These are phyloP conservation scores for Phytophthora chlamydospora DNA, from an alignment of 352 stramenopile species.

Conservation along the genomic window DNA sequence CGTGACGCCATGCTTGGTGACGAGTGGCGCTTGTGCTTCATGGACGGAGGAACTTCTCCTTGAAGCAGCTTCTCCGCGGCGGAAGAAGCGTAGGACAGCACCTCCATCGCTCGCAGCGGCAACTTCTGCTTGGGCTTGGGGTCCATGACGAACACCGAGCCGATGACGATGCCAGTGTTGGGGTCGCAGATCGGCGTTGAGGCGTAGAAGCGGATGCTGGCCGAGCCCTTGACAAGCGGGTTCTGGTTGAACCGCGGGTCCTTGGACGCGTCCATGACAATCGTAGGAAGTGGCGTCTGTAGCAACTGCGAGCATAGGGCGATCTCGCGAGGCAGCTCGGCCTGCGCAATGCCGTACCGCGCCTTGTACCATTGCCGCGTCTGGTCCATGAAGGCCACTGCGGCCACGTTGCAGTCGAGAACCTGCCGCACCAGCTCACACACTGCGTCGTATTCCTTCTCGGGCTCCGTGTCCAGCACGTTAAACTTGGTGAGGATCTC, in stretches of 20 bases:
- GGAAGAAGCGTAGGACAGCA: slow-evolving; percentile 69
- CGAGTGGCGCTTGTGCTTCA: slow-evolving; percentile 37
- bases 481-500: slow-evolving; percentile 53
- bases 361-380: slow-evolving; percentile 78
- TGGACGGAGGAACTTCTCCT: slow-evolving; percentile 18
- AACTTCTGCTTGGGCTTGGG: slow-evolving; percentile 52
- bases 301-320: slow-evolving; percentile 71
- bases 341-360: slow-evolving; percentile 70
- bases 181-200: slow-evolving; percentile 72
- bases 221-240: slow-evolving; percentile 85
- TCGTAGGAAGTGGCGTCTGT: slow-evolving; percentile 51
- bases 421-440: slow-evolving; percentile 70
- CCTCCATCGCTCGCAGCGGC: slow-evolving; percentile 61
- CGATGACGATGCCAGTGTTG: slow-evolving; percentile 58
- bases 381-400: slow-evolving; percentile 69
- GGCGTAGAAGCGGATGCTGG: slow-evolving; percentile 94
- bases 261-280: slow-evolving; percentile 82
- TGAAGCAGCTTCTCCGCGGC: slow-evolving; percentile 60
- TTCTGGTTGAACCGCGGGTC: slow-evolving; percentile 89
- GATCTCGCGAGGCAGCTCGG: slow-evolving; percentile 62
- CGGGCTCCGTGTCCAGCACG: slow-evolving; percentile 46
- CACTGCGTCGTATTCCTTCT: slow-evolving; percentile 78
- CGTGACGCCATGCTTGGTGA: slow-evolving; percentile 14
- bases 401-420: slow-evolving; percentile 64
- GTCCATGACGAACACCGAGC: slow-evolving; percentile 88